phyloP scores from a whole-genome alignment of 768 basidiomycete genomes.

The Megacollybia marginata region DNA sequence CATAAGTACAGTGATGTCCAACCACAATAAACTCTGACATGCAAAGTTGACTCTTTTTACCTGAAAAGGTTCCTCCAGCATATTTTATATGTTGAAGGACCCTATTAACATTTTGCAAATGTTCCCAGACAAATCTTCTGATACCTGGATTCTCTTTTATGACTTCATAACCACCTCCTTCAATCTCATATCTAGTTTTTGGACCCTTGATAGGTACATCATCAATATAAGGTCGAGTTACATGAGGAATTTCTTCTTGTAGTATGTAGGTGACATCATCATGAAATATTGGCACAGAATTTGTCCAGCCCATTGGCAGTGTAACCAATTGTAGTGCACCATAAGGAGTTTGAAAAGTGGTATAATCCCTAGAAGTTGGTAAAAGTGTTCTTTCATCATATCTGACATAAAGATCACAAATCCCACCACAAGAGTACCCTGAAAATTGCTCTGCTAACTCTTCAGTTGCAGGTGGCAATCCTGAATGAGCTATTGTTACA shows the following conservation, averaged over 20 bases:
- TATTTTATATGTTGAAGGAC: conserved; percentile 29
- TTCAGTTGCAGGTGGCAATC: conserved; percentile 23
- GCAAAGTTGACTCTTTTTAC: conserved; percentile 25
- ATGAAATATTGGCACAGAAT: conserved; percentile 30
- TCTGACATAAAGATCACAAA: conserved; percentile 27
- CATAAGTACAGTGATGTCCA: conserved; percentile 28
- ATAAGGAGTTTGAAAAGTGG: conserved; percentile 31
- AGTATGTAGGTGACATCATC: conserved; percentile 30
- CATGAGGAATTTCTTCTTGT: conserved; percentile 31
- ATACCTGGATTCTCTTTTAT: conserved; percentile 29
- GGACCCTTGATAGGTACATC: too few species aligned
- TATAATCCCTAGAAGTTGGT: conserved; percentile 26
- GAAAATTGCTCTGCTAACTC: conserved; percentile 25
- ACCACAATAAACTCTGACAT: conserved; percentile 20
- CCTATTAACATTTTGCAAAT: conserved; percentile 25
- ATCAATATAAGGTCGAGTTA: conserved; percentile 31
- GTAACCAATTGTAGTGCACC: conserved; percentile 10
- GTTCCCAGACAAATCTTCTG: conserved; percentile 30
- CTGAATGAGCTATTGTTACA: conserved; percentile 27
- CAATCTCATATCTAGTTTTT: conserved; percentile 16
- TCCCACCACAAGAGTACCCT: conserved; percentile 21
- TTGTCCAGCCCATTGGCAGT: conserved; percentile 24
- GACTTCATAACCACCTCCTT: conserved; percentile 22
- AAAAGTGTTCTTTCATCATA: conserved; percentile 25
- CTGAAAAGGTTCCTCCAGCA: conserved; percentile 27